Evolutionary conservation across 805 yeast genomes (phyloP), one percentile per base, ranked within the genome.

Genomic region (Phaffomyces thermotolerans): DNA sequence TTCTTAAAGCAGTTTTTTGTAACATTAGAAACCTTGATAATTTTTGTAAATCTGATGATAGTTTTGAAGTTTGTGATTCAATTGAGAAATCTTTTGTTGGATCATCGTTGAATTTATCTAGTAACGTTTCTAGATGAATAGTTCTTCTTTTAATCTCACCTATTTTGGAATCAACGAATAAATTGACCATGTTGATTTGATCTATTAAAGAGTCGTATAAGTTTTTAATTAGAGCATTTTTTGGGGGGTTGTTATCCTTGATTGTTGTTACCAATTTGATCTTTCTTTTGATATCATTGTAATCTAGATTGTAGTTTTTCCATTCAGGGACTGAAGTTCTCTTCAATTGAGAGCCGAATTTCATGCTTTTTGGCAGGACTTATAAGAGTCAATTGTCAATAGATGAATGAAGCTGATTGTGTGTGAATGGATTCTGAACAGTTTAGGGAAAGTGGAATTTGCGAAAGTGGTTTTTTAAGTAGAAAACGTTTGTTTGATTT

Each of bases 271-370:
- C 83, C 8, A 62, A 58, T 53, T 81, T 73, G 46, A 90, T 86
- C 37, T 74, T 70, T 5, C 65, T 64, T 62, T 89, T 90, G 45
- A 90, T 60, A 32, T 79, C 85, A 52, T 87, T 83, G 64, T 90
- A 90, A 56, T 87, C 89, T 34, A 90, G 71, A 61, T 90, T 88
- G 63, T 86, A 82, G 48, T 77, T 75, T 54, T 76, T 75, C 97
- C 98, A 90, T 66, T 86, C 93, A 2, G 90, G 88, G 22, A 88
- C 84, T 12, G 95, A 84, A 52, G 87, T 72, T 50, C 76, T 79
- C 42, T 75, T 68, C 20, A 90, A 71, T 56, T 84, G 89, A 35
- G 77, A 71, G 41, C 96, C 96, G 62, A 89, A 90, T 65, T 88
- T 91, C 98, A 90, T 90, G 3, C 12, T 25, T 25, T 25, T 25